Conservation (phyloP, 148 eudicot species). For the Nepenthes gracilis region DNA sequence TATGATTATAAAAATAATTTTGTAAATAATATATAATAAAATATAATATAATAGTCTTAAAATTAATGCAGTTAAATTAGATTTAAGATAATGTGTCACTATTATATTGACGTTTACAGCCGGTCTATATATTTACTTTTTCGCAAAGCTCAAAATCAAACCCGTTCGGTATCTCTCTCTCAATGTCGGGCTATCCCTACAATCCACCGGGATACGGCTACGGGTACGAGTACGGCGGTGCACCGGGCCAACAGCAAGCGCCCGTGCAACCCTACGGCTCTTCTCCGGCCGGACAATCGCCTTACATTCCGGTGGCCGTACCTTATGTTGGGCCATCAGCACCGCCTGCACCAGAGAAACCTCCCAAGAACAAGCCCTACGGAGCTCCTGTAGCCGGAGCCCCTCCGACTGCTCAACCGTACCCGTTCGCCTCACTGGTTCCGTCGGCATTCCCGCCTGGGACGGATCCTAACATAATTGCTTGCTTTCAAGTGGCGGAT, state of each 20-base stretch:
- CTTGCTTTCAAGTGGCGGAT: constrained; percentile 65
- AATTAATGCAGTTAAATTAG: too few species aligned
- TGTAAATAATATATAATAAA: too few species aligned
- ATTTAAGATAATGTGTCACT: too few species aligned
- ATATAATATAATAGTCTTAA: too few species aligned
- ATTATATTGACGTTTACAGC: too few species aligned
- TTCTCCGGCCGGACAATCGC: constrained; percentile 10
- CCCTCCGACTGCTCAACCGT: constrained; percentile 8
- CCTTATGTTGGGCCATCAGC: constrained; percentile 12
- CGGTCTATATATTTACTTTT: too few species aligned
- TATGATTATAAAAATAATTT: too few species aligned
- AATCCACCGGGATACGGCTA: constrained; percentile 18
- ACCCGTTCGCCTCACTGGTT: constrained; percentile 26
- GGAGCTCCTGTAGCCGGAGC: constrained; percentile 2
- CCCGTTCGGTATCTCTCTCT: neutral
- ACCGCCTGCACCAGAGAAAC: constrained; percentile 19
- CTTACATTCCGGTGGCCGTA: constrained; percentile 10
- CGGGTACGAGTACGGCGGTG: constrained; percentile 1
- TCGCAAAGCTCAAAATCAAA: too few species aligned
- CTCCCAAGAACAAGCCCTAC: constrained; percentile 19
- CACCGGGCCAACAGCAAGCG: constrained; percentile 4
- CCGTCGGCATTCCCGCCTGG: constrained; percentile 75
- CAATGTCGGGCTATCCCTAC: constrained; percentile 35
- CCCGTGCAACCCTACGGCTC: constrained; percentile 13
- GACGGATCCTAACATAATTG: constrained; percentile 64